These are phyloP conservation scores for Lactarius tabidus DNA, from an alignment of 768 basidiomycete species.

Conservation along the genomic window DNA sequence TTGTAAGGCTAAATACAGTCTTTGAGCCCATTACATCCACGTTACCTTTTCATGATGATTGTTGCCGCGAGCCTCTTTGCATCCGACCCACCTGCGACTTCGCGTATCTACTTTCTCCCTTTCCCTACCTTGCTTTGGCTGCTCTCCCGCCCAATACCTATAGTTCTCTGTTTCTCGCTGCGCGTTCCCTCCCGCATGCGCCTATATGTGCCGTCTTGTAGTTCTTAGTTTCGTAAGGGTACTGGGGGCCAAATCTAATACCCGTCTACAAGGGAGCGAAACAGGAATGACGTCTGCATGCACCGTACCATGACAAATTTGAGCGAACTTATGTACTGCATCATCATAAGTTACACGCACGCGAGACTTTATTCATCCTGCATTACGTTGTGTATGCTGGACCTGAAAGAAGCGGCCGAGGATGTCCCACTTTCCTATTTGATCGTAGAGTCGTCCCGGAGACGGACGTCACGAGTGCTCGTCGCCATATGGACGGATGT, in stretches of 20 bases:
- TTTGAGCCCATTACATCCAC: constrained; percentile 28
- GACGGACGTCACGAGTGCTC: neutral
- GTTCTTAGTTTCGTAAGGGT: constrained; percentile 34
- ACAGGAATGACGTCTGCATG: neutral
- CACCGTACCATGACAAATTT: constrained; percentile 2
- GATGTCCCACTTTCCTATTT: neutral
- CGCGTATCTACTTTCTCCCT: constrained; percentile 22
- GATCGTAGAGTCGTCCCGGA: neutral
- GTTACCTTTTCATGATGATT: constrained; percentile 23
- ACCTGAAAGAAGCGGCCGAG: neutral
- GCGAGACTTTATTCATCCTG: neutral
- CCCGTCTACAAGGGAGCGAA: constrained; percentile 31
- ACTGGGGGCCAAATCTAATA: constrained; percentile 36
- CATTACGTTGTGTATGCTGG: neutral
- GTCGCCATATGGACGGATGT: neutral
- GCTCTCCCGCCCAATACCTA: constrained; percentile 26
- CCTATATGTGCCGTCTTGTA: constrained; percentile 32
- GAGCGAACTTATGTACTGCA: neutral
- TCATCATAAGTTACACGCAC: neutral
- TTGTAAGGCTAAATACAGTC: constrained; percentile 49
- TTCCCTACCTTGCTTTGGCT: constrained; percentile 26
- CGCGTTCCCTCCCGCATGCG: constrained; percentile 12
- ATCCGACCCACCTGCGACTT: constrained; percentile 19
- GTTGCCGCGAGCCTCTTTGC: constrained; percentile 21
- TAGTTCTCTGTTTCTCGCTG: constrained; percentile 25